Evolutionary conservation across 805 yeast species (phyloP).

Genomic region (Millerago galiae): DNA sequence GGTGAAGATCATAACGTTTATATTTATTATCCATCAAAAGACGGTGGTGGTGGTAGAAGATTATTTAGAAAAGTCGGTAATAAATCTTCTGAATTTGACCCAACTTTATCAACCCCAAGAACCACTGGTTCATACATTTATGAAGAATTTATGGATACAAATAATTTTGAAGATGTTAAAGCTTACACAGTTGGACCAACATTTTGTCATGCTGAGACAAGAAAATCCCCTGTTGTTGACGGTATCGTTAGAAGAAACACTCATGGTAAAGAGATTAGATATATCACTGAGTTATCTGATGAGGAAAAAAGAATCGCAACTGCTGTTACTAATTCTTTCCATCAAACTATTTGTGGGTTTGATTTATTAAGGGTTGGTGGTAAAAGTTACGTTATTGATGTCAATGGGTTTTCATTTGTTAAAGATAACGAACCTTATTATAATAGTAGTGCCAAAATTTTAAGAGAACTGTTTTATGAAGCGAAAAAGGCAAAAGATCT

Average conservation of each 20-base stretch:
- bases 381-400: slow-evolving; percentile 88
- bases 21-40: slow-evolving; percentile 78
- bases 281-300: slow-evolving; percentile 68
- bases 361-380: slow-evolving; percentile 89
- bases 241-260: slow-evolving; percentile 96
- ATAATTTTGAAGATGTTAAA: slow-evolving; percentile 96
- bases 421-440: slow-evolving; percentile 86
- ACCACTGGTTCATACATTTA: slow-evolving; percentile 88
- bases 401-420: slow-evolving; percentile 95
- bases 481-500: slow-evolving; percentile 45
- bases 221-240: slow-evolving; percentile 99
- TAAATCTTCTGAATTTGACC: slow-evolving; percentile 94
- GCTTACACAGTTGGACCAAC: slow-evolving; percentile 92
- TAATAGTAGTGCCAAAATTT: slow-evolving; percentile 71
- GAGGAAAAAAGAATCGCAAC: slow-evolving; percentile 79
- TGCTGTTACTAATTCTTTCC: slow-evolving; percentile 66
- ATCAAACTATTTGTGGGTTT: slow-evolving; percentile 96
- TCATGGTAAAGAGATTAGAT: slow-evolving; percentile 94
- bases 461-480: slow-evolving; percentile 66
- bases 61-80: slow-evolving; percentile 94
- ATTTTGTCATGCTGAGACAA: slow-evolving; percentile 95
- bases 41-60: slow-evolving; percentile 97
- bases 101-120: slow-evolving; percentile 64
- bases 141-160: slow-evolving; percentile 95
- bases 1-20: slow-evolving; percentile 98